Percentiles rank a stretch among this genome's conserved stretches.
Evolutionary conservation across 1,284 basidiomycete genomes (phyloP).

Genomic region (Rhodotorula sp.): DNA sequence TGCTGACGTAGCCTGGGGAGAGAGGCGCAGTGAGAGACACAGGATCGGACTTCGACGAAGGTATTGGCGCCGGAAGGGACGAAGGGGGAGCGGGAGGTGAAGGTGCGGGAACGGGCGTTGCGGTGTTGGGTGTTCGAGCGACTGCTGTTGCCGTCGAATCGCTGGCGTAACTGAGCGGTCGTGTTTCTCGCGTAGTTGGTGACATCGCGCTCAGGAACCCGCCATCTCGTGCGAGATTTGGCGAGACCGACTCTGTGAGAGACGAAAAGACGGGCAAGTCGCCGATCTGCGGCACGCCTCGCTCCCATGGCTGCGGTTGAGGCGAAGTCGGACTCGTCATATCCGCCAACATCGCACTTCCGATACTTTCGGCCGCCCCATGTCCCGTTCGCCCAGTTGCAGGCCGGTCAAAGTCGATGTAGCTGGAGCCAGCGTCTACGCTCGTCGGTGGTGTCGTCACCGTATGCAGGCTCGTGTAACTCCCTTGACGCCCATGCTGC

Average conservation of each 20-base stretch:
- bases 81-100: not conserved
- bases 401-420: too few species aligned
- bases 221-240: too few species aligned
- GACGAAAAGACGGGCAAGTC: slow-evolving; percentile 7
- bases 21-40: not conserved
- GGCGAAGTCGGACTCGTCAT: too few species aligned
- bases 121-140: not conserved
- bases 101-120: slow-evolving; percentile 1
- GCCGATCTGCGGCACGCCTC: slow-evolving; percentile 7
- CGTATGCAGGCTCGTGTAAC: too few species aligned
- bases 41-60: not conserved
- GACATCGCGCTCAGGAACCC: too few species aligned
- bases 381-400: too few species aligned
- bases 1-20: not conserved
- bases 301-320: too few species aligned
- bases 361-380: too few species aligned
- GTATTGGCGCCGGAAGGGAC: not conserved
- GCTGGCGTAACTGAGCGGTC: not conserved
- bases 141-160: slow-evolving; percentile 5
- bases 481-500: too few species aligned
- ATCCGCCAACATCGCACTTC: too few species aligned
- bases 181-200: not conserved
- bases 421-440: too few species aligned
- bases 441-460: too few species aligned
- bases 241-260: not conserved